Percentiles rank a stretch among this genome's conserved stretches.
These are phyloP conservation scores for Ulmus americana DNA, from an alignment of 331 rosid species.

Conservation along the genomic window DNA sequence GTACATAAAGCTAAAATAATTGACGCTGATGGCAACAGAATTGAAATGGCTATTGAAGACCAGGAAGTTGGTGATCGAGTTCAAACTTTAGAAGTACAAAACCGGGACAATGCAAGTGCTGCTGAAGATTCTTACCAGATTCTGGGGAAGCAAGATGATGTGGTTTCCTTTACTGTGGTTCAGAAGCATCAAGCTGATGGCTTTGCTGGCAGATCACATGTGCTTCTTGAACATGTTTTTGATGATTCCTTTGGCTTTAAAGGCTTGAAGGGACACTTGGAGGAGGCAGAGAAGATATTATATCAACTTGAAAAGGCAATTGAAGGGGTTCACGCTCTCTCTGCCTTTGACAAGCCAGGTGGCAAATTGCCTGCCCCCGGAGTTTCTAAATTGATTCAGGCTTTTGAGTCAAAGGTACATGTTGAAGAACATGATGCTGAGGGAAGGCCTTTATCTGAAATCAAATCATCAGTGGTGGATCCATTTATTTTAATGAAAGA, in stretches of 20 bases:
- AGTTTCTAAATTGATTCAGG: conserved; percentile 72
- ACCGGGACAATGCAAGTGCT: conserved; percentile 28
- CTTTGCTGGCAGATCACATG: conserved; percentile 21
- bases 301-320: conserved; percentile 58
- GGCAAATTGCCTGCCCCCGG: conserved; percentile 43
- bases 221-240: conserved; percentile 35
- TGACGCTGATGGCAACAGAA: conserved; percentile 33
- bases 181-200: conserved; percentile 25
- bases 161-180: conserved; percentile 12
- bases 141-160: conserved; percentile 26
- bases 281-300: conserved; percentile 49
- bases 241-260: conserved; percentile 48
- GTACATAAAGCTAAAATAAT: conserved; percentile 41
- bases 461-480: conserved; percentile 33
- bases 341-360: conserved; percentile 35
- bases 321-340: conserved; percentile 39
- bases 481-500: conserved; percentile 39
- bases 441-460: conserved; percentile 30
- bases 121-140: conserved; percentile 30
- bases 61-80: conserved; percentile 33
- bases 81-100: conserved; percentile 26
- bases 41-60: conserved; percentile 28
- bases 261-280: conserved; percentile 37
- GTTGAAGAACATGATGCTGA: conserved; percentile 55
- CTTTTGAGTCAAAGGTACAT: conserved; percentile 61